A percentile compares a stretch with the other conserved stretches of the same genome.
phyloP scores from a whole-genome alignment of 2,329 filamentous ascomycete genomes.

The Fusarium solani-melongenae region DNA sequence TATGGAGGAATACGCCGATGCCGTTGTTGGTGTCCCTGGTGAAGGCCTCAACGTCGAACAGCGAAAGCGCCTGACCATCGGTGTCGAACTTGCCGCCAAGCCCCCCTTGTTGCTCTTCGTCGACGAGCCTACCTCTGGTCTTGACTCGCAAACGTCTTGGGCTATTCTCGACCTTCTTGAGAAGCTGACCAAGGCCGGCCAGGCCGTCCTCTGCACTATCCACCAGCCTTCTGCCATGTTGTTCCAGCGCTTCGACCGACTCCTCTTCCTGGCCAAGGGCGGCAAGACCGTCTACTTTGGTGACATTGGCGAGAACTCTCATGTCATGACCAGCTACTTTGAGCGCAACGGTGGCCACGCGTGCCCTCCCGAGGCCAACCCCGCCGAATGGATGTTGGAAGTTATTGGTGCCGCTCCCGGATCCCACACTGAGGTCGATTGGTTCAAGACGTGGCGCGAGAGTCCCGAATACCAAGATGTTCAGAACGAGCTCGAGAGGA shows the following conservation, averaged over 20 bases:
- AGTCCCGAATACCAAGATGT: conserved; percentile 67
- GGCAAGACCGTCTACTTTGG: conserved; percentile 86
- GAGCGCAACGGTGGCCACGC: conserved; percentile 74
- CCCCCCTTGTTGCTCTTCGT: conserved; percentile 90
- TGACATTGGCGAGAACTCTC: conserved; percentile 78
- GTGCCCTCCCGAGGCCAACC: conserved; percentile 78
- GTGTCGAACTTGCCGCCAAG: conserved; percentile 95
- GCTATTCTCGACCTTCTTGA: conserved; percentile 89
- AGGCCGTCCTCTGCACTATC: conserved; percentile 96
- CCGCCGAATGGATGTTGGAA: conserved; percentile 83
- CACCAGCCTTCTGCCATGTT: conserved; percentile 97
- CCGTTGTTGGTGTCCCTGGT: conserved; percentile 88
- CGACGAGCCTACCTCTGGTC: conserved; percentile 93
- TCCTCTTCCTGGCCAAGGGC: conserved; percentile 81
- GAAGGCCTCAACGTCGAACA: conserved; percentile 83
- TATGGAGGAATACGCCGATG: conserved; percentile 91
- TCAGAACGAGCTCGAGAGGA: conserved; percentile 66
- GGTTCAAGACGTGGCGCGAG: conserved; percentile 71
- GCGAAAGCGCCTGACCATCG: conserved; percentile 86
- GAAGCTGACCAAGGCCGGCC: conserved; percentile 88
- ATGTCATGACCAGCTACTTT: conserved; percentile 78
- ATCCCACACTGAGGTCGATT: conserved; percentile 71
- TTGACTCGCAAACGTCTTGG: conserved; percentile 94
- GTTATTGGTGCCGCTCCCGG: conserved; percentile 73
- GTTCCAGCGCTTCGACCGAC: conserved; percentile 89